Evolutionary conservation across 169 alveolate species (phyloP).

Genomic region (Cryptosporidium tyzzeri): DNA sequence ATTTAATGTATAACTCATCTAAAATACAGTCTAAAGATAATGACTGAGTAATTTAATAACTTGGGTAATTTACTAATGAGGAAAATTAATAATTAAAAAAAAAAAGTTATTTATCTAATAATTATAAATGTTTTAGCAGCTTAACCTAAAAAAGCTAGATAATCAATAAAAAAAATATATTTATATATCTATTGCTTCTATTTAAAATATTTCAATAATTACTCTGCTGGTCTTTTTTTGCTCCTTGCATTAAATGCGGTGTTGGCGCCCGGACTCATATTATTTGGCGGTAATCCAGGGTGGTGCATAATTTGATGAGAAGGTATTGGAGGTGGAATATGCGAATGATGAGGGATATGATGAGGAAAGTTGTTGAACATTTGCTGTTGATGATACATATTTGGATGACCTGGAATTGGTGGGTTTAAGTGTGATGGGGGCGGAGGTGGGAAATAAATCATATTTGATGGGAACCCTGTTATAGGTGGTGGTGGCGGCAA

Average conservation of each 20-base stretch:
- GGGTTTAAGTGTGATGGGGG: not conserved
- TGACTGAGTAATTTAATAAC: not conserved
- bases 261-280: not conserved
- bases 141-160: no score
- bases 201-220: not conserved
- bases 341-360: not conserved
- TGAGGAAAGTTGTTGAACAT: conserved; percentile 1
- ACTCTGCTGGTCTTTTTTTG: conserved; percentile 32
- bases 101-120: not conserved
- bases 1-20: not conserved
- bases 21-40: not conserved
- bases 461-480: not conserved
- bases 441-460: conserved; percentile 1
- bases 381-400: not conserved
- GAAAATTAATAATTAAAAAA: no score
- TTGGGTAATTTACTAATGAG: not conserved
- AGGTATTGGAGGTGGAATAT: not conserved
- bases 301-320: conserved; percentile 11
- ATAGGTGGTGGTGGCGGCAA: conserved; percentile 2
- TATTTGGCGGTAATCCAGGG: conserved; percentile 1
- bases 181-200: not conserved
- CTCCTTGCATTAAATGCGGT: not conserved
- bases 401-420: conserved; percentile 17
- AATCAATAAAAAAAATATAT: no score
- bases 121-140: not conserved